Evolutionary conservation across 495 filamentous ascomycete species (phyloP).

Genomic region (Echria macrotheca): DNA sequence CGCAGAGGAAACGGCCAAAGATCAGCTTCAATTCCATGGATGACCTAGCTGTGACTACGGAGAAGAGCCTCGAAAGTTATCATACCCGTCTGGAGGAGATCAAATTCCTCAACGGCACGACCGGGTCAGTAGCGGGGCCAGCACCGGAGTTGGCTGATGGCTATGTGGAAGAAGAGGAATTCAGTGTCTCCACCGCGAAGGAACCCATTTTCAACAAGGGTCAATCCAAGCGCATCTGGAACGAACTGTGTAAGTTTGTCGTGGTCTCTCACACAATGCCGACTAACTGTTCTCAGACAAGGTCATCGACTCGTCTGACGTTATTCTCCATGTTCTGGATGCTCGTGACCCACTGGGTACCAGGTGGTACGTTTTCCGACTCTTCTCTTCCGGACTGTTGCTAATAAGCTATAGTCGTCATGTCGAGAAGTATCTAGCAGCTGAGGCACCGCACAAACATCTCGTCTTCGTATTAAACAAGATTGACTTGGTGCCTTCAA

Average conservation of each 20-base stretch:
- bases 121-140: constrained; percentile 41
- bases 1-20: constrained; percentile 87
- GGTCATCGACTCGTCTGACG: constrained; percentile 94
- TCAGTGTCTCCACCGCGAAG: constrained; percentile 59
- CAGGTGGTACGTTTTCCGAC: too few relatives aligned
- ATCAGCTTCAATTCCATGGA: constrained; percentile 71
- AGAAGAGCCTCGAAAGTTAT: constrained; percentile 72
- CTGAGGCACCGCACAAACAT: constrained; percentile 87
- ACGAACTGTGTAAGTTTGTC: constrained; percentile 67
- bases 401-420: too few relatives aligned
- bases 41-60: constrained; percentile 75
- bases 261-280: background rate
- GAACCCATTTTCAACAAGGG: constrained; percentile 94
- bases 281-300: constrained; percentile 46
- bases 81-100: constrained; percentile 70
- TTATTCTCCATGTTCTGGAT: constrained; percentile 91
- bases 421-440: constrained; percentile 87
- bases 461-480: constrained; percentile 72
- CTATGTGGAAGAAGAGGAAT: constrained; percentile 43
- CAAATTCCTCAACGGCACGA: constrained; percentile 57
- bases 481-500: constrained; percentile 89
- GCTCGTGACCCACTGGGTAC: constrained; percentile 88
- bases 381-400: too few relatives aligned
- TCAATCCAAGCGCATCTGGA: constrained; percentile 93
- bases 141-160: constrained; percentile 52